Percentiles rank a stretch among this genome's conserved stretches.
These are phyloP conservation scores for Microcos paniculata DNA, from an alignment of 345 rosid species.

Conservation along the genomic window DNA sequence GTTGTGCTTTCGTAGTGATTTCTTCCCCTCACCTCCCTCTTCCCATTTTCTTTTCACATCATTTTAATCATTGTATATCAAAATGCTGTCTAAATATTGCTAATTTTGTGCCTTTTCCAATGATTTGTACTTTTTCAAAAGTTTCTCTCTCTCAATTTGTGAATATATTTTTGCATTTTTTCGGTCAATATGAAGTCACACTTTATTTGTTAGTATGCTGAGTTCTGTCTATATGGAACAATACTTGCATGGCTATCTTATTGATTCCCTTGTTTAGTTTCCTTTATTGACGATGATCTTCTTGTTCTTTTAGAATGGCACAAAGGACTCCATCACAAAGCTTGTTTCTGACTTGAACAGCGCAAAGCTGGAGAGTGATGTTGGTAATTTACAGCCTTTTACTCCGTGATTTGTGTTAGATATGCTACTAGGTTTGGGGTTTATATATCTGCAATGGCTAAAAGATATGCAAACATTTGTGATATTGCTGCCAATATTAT, in stretches of 20 bases:
- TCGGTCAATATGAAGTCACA: not conserved
- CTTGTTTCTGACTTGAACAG: slow-evolving; percentile 87
- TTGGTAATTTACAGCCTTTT: slow-evolving; percentile 49
- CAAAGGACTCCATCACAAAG: slow-evolving; percentile 84
- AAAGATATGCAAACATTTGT: not conserved
- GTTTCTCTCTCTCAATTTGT: not conserved
- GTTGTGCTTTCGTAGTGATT: not conserved
- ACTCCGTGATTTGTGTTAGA: not conserved
- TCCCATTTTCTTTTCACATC: not conserved
- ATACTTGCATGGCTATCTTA: not conserved
- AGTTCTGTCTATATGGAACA: not conserved
- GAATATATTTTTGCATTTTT: not conserved
- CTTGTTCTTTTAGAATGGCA: slow-evolving; percentile 65
- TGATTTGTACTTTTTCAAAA: not conserved
- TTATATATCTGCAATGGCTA: not conserved
- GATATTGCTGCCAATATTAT: not conserved
- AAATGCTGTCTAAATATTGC: not conserved
- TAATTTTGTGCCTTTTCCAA: not conserved
- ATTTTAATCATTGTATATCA: not conserved
- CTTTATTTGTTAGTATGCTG: not conserved
- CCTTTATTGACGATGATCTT: slow-evolving; percentile 5
- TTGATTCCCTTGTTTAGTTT: slow-evolving; percentile 16
- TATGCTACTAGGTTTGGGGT: not conserved
- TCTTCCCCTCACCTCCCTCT: not conserved
- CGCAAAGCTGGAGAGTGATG: slow-evolving; percentile 84